These are phyloP conservation scores for Xylariaceae sp. DNA, from an alignment of 2,329 filamentous ascomycete genomes.

Conservation along the genomic window DNA sequence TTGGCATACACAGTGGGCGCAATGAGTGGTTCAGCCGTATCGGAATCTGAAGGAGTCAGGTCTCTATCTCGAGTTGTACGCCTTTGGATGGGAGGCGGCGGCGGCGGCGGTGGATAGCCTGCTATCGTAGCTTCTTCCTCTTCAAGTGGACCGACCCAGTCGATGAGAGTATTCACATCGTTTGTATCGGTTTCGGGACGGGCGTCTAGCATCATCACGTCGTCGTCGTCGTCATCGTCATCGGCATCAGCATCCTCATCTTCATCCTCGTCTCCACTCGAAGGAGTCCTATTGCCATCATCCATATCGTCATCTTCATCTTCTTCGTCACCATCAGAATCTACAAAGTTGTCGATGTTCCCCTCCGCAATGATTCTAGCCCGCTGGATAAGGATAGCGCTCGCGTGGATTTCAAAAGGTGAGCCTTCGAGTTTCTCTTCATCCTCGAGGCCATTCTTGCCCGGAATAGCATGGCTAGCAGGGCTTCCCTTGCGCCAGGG, in stretches of 20 bases:
- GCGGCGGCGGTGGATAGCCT: conserved; percentile 65
- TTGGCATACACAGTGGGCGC: conserved; percentile 59
- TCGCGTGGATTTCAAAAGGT: conserved; percentile 28
- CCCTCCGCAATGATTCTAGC: conserved; percentile 31
- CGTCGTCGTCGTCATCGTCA: conserved; percentile 51
- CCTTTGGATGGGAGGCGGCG: conserved; percentile 55
- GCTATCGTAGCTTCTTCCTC: conserved; percentile 74
- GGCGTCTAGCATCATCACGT: conserved; percentile 56
- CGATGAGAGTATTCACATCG: conserved; percentile 42
- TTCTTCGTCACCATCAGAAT: conserved; percentile 44
- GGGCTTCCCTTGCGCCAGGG: conserved; percentile 84
- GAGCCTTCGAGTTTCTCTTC: conserved; percentile 61
- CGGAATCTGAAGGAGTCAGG: conserved; percentile 67
- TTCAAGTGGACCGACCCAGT: conserved; percentile 56
- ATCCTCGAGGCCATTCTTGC: conserved; percentile 76
- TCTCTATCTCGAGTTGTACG: conserved; percentile 51
- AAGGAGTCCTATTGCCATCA: conserved; percentile 31
- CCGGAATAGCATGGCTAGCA: conserved; percentile 74
- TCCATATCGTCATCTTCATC: conserved; percentile 45
- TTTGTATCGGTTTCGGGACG: conserved; percentile 37
- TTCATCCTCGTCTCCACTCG: conserved; percentile 56
- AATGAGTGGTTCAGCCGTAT: conserved; percentile 65
- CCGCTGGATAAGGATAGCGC: conserved; percentile 34
- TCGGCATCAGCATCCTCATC: conserved; percentile 44
- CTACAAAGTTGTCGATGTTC: conserved; percentile 33